Percentiles rank a stretch among this genome's conserved stretches.
These are phyloP conservation scores for Citrullus amarus DNA, from an alignment of 306 rosid species.

Conservation along the genomic window DNA sequence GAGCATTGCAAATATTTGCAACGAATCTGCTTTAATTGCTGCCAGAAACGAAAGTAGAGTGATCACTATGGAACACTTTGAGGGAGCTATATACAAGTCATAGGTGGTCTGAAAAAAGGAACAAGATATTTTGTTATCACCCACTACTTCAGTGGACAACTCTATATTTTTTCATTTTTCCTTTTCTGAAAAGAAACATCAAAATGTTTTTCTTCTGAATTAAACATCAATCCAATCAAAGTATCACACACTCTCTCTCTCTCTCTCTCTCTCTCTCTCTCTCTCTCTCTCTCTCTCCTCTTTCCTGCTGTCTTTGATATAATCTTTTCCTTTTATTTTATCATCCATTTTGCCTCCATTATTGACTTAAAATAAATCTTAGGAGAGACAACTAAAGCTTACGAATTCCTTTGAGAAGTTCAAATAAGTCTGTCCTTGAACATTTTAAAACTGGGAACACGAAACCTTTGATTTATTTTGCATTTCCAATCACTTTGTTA, in stretches of 20 bases:
- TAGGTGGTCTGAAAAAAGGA: slow-evolving; percentile 94
- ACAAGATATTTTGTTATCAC: slow-evolving; percentile 32
- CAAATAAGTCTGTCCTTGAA: not conserved
- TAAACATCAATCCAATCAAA: not conserved
- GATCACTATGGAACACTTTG: slow-evolving; percentile 69
- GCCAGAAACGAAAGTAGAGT: slow-evolving; percentile 51
- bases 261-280: no score
- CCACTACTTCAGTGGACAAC: not conserved
- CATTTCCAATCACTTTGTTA: not conserved
- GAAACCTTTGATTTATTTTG: not conserved
- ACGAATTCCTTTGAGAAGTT: not conserved
- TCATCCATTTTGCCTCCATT: not conserved
- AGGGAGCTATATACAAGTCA: slow-evolving; percentile 76
- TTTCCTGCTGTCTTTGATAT: not conserved
- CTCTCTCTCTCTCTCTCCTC: not conserved
- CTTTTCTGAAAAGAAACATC: not conserved
- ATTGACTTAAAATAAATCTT: not conserved
- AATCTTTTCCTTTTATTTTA: not conserved
- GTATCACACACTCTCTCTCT: not conserved
- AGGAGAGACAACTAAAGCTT: not conserved
- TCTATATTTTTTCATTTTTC: not conserved
- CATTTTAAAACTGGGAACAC: not conserved
- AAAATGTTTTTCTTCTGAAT: not conserved
- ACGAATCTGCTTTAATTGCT: slow-evolving; percentile 77
- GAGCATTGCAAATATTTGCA: slow-evolving; percentile 93